Evolutionary conservation across 345 rosid genomes (phyloP).

Genomic region (Cochlearia excelsa): DNA sequence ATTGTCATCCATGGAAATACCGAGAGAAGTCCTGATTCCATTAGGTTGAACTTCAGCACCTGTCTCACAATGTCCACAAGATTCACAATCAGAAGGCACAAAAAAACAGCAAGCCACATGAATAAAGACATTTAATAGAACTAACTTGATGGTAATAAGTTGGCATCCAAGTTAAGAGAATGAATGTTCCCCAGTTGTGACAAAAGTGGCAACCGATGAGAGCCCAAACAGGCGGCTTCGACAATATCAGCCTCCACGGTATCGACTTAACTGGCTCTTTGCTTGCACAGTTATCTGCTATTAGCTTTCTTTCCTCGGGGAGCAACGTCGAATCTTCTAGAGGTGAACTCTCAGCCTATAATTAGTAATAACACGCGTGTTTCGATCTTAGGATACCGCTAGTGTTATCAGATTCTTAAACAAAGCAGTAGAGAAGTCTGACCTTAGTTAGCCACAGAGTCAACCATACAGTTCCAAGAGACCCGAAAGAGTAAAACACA

Average conservation of each 20-base stretch:
- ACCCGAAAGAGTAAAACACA: slow-evolving; percentile 90
- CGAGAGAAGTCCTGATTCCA: slow-evolving; percentile 77
- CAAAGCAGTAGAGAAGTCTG: slow-evolving; percentile 10
- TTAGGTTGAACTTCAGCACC: slow-evolving; percentile 89
- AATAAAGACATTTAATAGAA: slow-evolving; percentile 3
- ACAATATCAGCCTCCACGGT: slow-evolving; percentile 80
- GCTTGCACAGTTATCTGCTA: slow-evolving; percentile 47
- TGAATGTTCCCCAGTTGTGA: slow-evolving; percentile 95
- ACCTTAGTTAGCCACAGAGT: slow-evolving; percentile 80
- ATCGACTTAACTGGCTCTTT: slow-evolving; percentile 74
- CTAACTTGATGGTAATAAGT: slow-evolving; percentile 88
- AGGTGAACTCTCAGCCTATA: slow-evolving; percentile 86
- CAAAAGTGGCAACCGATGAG: slow-evolving; percentile 78
- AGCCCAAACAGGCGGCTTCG: slow-evolving; percentile 92
- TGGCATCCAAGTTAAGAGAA: slow-evolving; percentile 97
- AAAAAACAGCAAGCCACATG: not conserved
- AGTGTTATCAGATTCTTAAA: not conserved
- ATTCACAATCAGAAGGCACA: not conserved
- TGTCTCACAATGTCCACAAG: slow-evolving; percentile 27
- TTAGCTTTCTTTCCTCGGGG: slow-evolving; percentile 66
- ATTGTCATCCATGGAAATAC: slow-evolving; percentile 95
- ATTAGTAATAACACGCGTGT: slow-evolving; percentile 7
- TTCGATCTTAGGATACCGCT: not conserved
- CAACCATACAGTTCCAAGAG: slow-evolving; percentile 86
- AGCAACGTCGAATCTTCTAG: slow-evolving; percentile 65